phyloP scores from a whole-genome alignment of 371 early-diverging fungal genomes.

The Apophysomyces ossiformis region DNA sequence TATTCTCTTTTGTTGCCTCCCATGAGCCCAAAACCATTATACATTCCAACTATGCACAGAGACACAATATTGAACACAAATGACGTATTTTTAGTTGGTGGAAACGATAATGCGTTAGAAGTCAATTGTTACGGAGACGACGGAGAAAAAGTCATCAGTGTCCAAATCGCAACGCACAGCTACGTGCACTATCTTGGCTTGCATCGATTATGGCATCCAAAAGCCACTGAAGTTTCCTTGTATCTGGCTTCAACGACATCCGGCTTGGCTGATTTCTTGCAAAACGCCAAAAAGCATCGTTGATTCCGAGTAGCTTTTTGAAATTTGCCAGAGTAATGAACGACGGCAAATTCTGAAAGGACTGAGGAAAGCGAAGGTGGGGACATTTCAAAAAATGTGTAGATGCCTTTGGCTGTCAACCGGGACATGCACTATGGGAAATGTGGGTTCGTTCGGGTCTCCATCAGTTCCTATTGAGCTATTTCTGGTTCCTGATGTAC shows the following conservation, averaged over 20 bases:
- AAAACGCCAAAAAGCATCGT: slow-evolving; percentile 28
- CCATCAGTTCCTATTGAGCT: too few species aligned
- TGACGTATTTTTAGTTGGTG: not conserved
- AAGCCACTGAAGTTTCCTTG: slow-evolving; percentile 22
- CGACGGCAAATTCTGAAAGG: slow-evolving; percentile 29
- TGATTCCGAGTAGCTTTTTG: slow-evolving; percentile 27
- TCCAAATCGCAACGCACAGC: slow-evolving; percentile 23
- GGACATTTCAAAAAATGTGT: slow-evolving; percentile 34
- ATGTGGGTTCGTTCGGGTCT: too few species aligned
- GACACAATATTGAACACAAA: too few species aligned
- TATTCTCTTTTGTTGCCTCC: too few species aligned
- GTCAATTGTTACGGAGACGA: slow-evolving; percentile 5
- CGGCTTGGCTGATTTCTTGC: slow-evolving; percentile 28
- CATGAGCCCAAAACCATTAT: too few species aligned
- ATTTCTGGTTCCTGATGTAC: too few species aligned
- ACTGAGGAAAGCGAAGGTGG: slow-evolving; percentile 31
- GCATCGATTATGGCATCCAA: slow-evolving; percentile 28
- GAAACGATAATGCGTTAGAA: slow-evolving; percentile 9
- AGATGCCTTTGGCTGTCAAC: slow-evolving; percentile 28
- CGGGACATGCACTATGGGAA: too few species aligned
- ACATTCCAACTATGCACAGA: too few species aligned
- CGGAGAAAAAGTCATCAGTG: slow-evolving; percentile 4
- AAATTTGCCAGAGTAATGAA: slow-evolving; percentile 27
- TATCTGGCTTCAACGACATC: slow-evolving; percentile 28
- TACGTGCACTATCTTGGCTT: slow-evolving; percentile 27